A percentile compares a stretch with the other conserved stretches of the same genome.
Evolutionary conservation across 441 rosid species (phyloP).

Genomic region (Cnidoscolus chayamansa): DNA sequence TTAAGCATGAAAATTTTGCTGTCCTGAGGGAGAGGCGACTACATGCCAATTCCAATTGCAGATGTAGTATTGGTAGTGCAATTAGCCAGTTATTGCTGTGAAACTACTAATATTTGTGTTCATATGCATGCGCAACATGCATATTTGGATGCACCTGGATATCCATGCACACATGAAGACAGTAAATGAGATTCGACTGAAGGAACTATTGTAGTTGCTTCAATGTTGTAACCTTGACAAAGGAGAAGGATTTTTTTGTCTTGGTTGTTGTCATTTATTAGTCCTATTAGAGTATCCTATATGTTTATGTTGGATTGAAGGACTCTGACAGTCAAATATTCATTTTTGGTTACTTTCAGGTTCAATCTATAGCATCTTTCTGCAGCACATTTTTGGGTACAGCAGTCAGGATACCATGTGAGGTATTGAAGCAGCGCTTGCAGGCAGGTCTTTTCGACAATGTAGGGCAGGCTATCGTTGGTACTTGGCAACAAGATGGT

Average conservation of each 20-base stretch:
- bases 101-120: not conserved
- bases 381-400: slow-evolving; percentile 94
- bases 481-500: slow-evolving; percentile 95
- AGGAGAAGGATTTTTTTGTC: not conserved
- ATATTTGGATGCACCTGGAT: not conserved
- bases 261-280: not conserved
- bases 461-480: slow-evolving; percentile 86
- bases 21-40: not conserved
- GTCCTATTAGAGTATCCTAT: not conserved
- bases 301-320: slow-evolving; percentile 5
- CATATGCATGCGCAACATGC: not conserved
- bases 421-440: slow-evolving; percentile 92
- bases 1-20: not conserved
- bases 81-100: not conserved
- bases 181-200: not conserved
- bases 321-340: not conserved
- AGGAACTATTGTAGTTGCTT: not conserved
- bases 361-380: slow-evolving; percentile 89
- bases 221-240: not conserved
- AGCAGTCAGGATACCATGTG: slow-evolving; percentile 92
- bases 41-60: not conserved
- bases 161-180: not conserved
- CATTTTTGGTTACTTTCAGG: slow-evolving; percentile 43
- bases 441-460: slow-evolving; percentile 89
- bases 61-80: not conserved